Evolutionary conservation across 1,284 basidiomycete species (phyloP).

Genomic region (Waitea zeae): DNA sequence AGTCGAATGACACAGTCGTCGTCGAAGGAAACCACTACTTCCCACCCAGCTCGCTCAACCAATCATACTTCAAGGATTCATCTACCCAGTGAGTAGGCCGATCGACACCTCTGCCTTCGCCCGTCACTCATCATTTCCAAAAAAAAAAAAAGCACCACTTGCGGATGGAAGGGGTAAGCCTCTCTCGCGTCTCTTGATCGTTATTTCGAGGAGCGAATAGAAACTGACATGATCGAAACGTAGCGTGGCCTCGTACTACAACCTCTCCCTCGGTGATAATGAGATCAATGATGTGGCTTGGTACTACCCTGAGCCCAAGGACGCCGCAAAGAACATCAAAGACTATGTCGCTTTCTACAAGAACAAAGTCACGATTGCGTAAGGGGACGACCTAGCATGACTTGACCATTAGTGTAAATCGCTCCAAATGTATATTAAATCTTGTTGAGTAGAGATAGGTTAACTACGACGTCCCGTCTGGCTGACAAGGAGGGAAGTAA

Average conservation of each 20-base stretch:
- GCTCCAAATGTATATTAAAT: too few species aligned
- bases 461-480: too few species aligned
- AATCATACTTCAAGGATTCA: constrained; percentile 24
- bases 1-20: constrained; percentile 29
- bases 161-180: constrained; percentile 50
- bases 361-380: background rate
- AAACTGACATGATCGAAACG: background rate
- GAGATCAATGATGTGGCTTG: constrained; percentile 40
- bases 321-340: constrained; percentile 36
- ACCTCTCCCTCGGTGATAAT: constrained; percentile 28
- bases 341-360: constrained; percentile 51
- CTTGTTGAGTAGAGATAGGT: too few species aligned
- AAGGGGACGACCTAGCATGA: too few species aligned
- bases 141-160: constrained; percentile 27
- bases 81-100: constrained; percentile 22
- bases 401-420: too few species aligned
- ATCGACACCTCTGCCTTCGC: constrained; percentile 6
- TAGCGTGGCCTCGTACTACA: constrained; percentile 47
- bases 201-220: constrained; percentile 2
- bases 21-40: constrained; percentile 58
- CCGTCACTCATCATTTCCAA: constrained; percentile 3
- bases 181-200: background rate
- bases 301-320: constrained; percentile 40
- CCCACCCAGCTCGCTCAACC: constrained; percentile 31
- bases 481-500: too few species aligned